Percentiles rank a stretch among this genome's conserved stretches.
phyloP scores from a whole-genome alignment of 2,329 filamentous ascomycete species.

The Diaporthe humulicola region DNA sequence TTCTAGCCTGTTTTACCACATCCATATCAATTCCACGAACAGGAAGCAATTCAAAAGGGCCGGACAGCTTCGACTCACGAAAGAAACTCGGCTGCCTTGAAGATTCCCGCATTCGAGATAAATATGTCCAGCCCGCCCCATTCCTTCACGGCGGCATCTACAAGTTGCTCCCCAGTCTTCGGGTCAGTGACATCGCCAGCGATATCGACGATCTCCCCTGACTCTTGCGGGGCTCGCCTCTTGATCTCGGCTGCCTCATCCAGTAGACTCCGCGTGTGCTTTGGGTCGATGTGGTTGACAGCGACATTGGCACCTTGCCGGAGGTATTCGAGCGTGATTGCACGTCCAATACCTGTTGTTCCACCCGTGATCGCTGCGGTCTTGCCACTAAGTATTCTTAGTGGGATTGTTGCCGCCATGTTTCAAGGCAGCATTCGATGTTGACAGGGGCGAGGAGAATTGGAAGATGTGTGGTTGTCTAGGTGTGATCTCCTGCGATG shows the following conservation, averaged over 20 bases:
- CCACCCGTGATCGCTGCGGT: neutral
- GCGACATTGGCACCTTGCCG: neutral
- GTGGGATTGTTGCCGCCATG: too few species aligned
- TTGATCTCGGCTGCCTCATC: neutral
- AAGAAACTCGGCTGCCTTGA: slow-evolving; percentile 78
- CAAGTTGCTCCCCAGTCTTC: neutral
- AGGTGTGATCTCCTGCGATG: too few species aligned
- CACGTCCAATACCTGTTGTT: neutral
- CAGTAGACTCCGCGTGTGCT: neutral
- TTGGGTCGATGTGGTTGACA: neutral
- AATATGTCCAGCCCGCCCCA: slow-evolving; percentile 67
- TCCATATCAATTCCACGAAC: slow-evolving; percentile 49
- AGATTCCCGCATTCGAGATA: slow-evolving; percentile 77
- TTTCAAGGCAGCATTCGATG: too few species aligned
- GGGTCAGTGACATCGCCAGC: neutral
- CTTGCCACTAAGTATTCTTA: too few species aligned
- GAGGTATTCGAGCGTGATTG: neutral
- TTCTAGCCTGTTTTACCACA: slow-evolving; percentile 53
- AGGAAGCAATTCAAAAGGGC: neutral
- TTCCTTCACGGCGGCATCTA: slow-evolving; percentile 58
- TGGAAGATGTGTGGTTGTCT: too few species aligned
- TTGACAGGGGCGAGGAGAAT: too few species aligned
- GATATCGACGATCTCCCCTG: neutral
- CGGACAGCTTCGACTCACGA: neutral
- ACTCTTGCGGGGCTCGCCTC: too few species aligned